Evolutionary conservation across 2,329 filamentous ascomycete genomes (phyloP).

Genomic region (Emydomyces testavorans): DNA sequence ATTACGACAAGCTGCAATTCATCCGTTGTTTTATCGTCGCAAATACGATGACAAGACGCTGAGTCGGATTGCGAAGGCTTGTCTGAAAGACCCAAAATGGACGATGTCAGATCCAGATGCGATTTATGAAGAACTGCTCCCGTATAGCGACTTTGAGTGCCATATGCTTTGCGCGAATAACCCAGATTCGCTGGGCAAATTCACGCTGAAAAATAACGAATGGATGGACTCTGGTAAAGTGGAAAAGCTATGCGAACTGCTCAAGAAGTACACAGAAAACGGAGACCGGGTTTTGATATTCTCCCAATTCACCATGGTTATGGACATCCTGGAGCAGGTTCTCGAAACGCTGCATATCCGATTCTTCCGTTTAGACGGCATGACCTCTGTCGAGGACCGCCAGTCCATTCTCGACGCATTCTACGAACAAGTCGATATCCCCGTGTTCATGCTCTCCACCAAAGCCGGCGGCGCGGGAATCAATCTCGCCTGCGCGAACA

Average conservation of each 20-base stretch:
- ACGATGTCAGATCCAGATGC: constrained; percentile 39
- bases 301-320: constrained; percentile 81
- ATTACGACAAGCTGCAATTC: constrained; percentile 81
- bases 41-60: constrained; percentile 67
- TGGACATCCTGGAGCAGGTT: constrained; percentile 79
- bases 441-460: constrained; percentile 85
- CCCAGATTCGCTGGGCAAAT: constrained; percentile 42
- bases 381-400: constrained; percentile 67
- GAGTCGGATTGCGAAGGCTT: constrained; percentile 62
- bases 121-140: constrained; percentile 44
- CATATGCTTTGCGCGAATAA: constrained; percentile 48
- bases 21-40: constrained; percentile 75
- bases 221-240: constrained; percentile 77
- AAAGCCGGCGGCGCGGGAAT: constrained; percentile 94
- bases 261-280: constrained; percentile 60
- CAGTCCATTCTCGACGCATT: constrained; percentile 85
- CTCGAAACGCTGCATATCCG: constrained; percentile 60
- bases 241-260: constrained; percentile 62
- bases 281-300: constrained; percentile 86
- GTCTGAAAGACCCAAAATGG: constrained; percentile 57
- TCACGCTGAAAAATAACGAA: constrained; percentile 47
- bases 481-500: constrained; percentile 90
- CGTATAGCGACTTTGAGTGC: constrained; percentile 51
- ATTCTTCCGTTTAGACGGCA: constrained; percentile 78
- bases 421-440: constrained; percentile 61